phyloP scores from a whole-genome alignment of 352 stramenopile species.

The Aphanomyces invadans region DNA sequence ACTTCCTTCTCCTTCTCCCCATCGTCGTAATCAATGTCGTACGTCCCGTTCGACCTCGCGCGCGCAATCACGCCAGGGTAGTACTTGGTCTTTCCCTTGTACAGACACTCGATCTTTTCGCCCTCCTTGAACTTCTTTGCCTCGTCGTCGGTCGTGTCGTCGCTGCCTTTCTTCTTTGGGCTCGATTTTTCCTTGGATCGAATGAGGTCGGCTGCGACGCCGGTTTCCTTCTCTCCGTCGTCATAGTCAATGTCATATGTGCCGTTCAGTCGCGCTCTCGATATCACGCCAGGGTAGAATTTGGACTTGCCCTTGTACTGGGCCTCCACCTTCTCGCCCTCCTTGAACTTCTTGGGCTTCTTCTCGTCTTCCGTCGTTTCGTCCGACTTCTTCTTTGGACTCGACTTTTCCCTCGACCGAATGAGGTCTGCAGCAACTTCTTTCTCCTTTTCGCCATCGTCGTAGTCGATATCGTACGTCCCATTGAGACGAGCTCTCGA shows the following conservation, averaged over 20 bases:
- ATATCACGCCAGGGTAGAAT: constrained; percentile 70
- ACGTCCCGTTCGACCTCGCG: constrained; percentile 41
- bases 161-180: constrained; percentile 19
- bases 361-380: constrained; percentile 22
- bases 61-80: constrained; percentile 41
- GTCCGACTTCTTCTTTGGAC: constrained; percentile 15
- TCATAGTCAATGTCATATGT: constrained; percentile 70
- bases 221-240: constrained; percentile 59
- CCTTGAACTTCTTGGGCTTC: constrained; percentile 30
- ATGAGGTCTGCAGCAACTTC: constrained; percentile 31
- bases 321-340: constrained; percentile 50
- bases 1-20: constrained; percentile 53
- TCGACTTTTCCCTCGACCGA: constrained; percentile 16
- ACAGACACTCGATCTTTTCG: constrained; percentile 40
- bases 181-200: constrained; percentile 30
- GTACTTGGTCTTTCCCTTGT: constrained; percentile 44
- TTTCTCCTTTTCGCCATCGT: constrained; percentile 46
- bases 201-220: constrained; percentile 37
- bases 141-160: constrained; percentile 23
- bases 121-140: constrained; percentile 26
- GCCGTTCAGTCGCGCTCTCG: constrained; percentile 41
- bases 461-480: constrained; percentile 49
- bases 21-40: constrained; percentile 68
- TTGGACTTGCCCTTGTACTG: constrained; percentile 47
- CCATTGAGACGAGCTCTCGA: constrained; percentile 33